Percentiles rank a stretch among this genome's conserved stretches.
These are phyloP conservation scores for Bauhinia variegata DNA, from an alignment of 306 rosid species.

Conservation along the genomic window DNA sequence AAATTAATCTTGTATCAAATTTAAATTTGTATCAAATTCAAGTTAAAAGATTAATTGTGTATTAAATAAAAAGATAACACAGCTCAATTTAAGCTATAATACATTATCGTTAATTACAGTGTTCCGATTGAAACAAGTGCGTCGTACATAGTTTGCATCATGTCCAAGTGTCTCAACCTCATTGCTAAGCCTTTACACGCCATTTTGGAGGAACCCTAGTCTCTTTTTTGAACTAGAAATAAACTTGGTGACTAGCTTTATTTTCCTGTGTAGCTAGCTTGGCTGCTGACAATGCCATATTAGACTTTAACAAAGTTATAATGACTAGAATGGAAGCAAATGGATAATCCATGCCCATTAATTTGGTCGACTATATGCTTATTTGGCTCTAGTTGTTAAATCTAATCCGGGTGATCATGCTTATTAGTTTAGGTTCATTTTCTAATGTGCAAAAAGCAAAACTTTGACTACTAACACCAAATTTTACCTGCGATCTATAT, in stretches of 20 bases:
- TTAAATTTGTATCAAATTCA: no score
- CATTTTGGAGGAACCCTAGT: neutral
- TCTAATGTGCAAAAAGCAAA: conserved; percentile 26
- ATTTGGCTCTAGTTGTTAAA: neutral
- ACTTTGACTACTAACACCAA: conserved; percentile 15
- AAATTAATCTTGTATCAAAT: no score
- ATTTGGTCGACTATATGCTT: neutral
- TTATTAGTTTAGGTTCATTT: neutral
- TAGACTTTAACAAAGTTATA: neutral
- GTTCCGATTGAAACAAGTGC: no score
- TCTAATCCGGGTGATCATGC: neutral
- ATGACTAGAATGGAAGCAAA: neutral
- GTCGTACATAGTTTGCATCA: neutral
- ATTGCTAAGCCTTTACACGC: no score
- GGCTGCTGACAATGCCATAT: conserved; percentile 26
- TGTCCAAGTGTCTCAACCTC: conserved; percentile 12
- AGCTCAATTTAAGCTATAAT: no score
- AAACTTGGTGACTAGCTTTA: no score
- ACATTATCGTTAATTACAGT: no score
- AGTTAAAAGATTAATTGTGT: no score
- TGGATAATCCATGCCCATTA: conserved; percentile 8
- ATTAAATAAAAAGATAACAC: no score
- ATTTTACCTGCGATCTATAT: conserved; percentile 3
- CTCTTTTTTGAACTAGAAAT: no score
- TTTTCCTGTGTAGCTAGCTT: neutral